Evolutionary conservation across 1,139 yeast species (phyloP).

Genomic region (Sugiyamaella neomexicana): DNA sequence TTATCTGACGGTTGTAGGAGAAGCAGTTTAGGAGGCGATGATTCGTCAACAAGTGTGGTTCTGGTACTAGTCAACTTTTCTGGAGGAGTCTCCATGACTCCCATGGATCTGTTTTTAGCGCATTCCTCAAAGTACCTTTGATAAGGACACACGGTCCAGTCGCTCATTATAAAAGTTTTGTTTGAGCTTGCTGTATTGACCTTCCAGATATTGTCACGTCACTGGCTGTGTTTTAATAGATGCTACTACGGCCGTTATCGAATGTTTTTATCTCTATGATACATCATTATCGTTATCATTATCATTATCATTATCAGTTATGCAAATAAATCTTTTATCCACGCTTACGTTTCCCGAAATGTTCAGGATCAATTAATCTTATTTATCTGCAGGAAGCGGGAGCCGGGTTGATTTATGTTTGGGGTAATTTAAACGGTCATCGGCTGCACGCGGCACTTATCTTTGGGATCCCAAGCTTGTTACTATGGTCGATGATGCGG

Average conservation of each 20-base stretch:
- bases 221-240: neutral
- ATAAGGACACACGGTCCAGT: conserved; percentile 25
- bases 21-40: neutral
- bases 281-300: neutral
- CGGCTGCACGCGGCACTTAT: conserved; percentile 2
- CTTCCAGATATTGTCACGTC: neutral
- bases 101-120: conserved; percentile 5
- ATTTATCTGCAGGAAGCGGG: neutral
- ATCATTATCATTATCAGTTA: neutral
- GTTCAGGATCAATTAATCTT: neutral
- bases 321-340: neutral
- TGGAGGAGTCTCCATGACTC: neutral
- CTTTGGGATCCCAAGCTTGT: too few relatives aligned
- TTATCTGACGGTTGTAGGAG: neutral
- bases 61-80: neutral
- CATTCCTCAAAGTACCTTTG: conserved; percentile 25
- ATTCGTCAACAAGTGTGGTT: neutral
- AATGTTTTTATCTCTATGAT: neutral
- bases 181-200: too few relatives aligned
- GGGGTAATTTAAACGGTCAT: conserved; percentile 11
- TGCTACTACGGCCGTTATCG: too few relatives aligned
- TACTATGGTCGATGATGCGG: too few relatives aligned
- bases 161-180: too few relatives aligned
- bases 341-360: conserved; percentile 9
- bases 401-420: neutral